phyloP scores from a whole-genome alignment of 306 rosid species.

The Luffa aegyptiaca region DNA sequence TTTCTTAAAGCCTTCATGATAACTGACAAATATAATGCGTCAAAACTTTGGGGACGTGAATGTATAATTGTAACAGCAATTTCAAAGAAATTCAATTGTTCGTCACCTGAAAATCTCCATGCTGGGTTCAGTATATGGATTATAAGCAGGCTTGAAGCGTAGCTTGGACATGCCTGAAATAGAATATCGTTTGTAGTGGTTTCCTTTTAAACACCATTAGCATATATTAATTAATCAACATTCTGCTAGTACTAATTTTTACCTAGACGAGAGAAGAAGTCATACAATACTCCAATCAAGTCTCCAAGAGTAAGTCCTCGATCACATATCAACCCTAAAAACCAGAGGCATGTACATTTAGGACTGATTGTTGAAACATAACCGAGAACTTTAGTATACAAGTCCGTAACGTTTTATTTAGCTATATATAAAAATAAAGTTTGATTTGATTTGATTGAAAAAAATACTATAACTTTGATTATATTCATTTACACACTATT shows the following conservation, averaged over 20 bases:
- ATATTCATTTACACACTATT: background rate
- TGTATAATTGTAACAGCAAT: background rate
- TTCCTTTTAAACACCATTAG: background rate
- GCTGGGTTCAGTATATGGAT: slow-evolving; percentile 97
- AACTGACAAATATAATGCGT: slow-evolving; percentile 32
- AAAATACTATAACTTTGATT: background rate
- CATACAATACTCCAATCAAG: slow-evolving; percentile 77
- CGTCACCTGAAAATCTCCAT: slow-evolving; percentile 89
- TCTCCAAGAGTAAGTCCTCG: slow-evolving; percentile 79
- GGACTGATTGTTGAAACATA: background rate
- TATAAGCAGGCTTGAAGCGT: slow-evolving; percentile 91
- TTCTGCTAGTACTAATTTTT: slow-evolving; percentile 11
- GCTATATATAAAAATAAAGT: background rate
- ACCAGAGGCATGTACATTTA: slow-evolving; percentile 6
- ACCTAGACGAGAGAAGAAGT: slow-evolving; percentile 86
- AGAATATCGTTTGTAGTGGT: background rate
- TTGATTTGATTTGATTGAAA: background rate
- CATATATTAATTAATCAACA: background rate
- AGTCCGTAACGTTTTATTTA: background rate
- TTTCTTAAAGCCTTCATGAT: slow-evolving; percentile 82
- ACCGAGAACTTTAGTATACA: background rate
- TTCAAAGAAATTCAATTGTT: background rate
- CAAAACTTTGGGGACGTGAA: background rate
- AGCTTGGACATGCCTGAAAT: slow-evolving; percentile 71
- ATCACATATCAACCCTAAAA: slow-evolving; percentile 81